A percentile compares a stretch with the other conserved stretches of the same genome.
Conservation (phyloP, 2,329 filamentous ascomycete genomes). For the Sporothrix mexicana region DNA sequence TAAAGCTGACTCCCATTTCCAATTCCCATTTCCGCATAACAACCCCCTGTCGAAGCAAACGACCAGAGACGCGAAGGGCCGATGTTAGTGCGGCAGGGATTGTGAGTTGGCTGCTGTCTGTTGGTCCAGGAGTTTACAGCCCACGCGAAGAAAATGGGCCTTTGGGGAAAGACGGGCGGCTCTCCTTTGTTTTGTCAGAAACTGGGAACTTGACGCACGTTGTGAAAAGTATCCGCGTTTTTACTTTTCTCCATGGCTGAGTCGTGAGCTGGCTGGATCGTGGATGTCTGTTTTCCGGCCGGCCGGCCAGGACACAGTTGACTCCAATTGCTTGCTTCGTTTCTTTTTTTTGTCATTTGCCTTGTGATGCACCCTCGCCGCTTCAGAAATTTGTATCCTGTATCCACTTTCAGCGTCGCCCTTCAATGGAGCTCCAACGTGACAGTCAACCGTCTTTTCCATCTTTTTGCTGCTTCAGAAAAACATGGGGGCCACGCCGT, state of each 20-base stretch:
- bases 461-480: neutral
- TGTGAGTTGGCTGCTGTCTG: conserved; percentile 9
- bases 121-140: neutral
- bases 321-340: neutral
- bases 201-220: no score
- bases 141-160: neutral
- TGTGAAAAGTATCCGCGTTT: conserved; percentile 9
- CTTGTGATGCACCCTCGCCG: no score
- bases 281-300: conserved; percentile 13
- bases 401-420: conserved; percentile 1
- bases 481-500: neutral
- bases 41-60: neutral
- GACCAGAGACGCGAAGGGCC: conserved; percentile 6
- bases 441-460: neutral
- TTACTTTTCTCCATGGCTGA: conserved; percentile 14
- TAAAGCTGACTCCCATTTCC: neutral
- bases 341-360: neutral
- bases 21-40: neutral
- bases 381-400: neutral
- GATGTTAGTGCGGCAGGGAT: conserved; percentile 11
- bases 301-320: neutral
- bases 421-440: neutral
- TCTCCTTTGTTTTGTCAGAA: conserved; percentile 9
- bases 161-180: neutral
- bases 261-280: neutral